Base-by-base conservation (phyloP, 208 protist species). In the Angomonas deanei region DNA sequence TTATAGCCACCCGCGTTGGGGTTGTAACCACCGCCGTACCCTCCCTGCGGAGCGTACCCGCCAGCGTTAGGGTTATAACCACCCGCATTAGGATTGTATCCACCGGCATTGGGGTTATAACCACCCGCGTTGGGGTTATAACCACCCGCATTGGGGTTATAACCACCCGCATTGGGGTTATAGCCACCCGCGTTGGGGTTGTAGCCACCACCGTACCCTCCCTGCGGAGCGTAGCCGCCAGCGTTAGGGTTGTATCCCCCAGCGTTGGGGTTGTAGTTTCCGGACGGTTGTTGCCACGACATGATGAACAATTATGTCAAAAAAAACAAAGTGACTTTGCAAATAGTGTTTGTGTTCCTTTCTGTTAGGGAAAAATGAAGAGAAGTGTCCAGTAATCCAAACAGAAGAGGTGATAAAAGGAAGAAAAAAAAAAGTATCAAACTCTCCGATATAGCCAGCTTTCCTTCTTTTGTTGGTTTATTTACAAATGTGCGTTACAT, bases 271-370 rank as follows among this genome's bases (percentile, higher is more conserved):
- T 80, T 82, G 52, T 84, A 74, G 58, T 78, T 80, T 1, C 82
- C 84, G 24, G 67, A 69, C 15, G 82, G 82, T 50, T 86, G 83
- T 56, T 86, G 73, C 86, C 82, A 92, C 26, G 86, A 82, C 86
- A 92, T 92, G 27, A 62, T 64, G 36, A 42, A 23, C 59, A 17
- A 46, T 50, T 34, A 31, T 28, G 21, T 53, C 6, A 67, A 33
- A 61, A 69, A 52, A 24, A 53, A 17, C n/a, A n/a, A n/a, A n/a
- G n/a, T n/a, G n/a, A n/a, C n/a, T n/a, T n/a, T n/a, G n/a, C n/a
- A n/a, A n/a, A n/a, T n/a, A n/a, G n/a, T n/a, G n/a, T n/a, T n/a
- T n/a, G n/a, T n/a, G n/a, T n/a, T n/a, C n/a, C n/a, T n/a, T n/a
- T n/a, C n/a, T n/a, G n/a, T n/a, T n/a, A n/a, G n/a, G n/a, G n/a